Conservation (phyloP, 305 asterid genomes). For the Rubia peregrina region DNA sequence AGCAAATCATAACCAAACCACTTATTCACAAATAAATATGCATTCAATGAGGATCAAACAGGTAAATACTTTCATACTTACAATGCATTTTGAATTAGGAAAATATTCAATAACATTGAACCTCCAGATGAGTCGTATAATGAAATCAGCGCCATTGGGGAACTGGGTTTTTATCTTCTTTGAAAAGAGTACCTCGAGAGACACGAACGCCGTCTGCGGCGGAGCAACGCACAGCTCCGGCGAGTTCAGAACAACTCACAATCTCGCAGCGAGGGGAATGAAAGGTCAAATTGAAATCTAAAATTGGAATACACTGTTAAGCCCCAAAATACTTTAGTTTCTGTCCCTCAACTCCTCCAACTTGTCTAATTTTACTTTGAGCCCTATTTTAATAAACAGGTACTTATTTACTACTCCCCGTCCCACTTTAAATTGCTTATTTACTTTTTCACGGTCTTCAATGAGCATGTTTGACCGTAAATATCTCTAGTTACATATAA, state of each 20-base stretch:
- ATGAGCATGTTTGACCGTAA: too few species aligned
- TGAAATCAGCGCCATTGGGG: not conserved
- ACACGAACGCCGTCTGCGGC: not conserved
- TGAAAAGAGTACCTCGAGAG: not conserved
- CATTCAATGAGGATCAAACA: not conserved
- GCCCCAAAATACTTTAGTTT: not conserved
- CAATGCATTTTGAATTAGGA: not conserved
- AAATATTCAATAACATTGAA: not conserved
- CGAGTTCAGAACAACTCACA: not conserved
- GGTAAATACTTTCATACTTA: not conserved
- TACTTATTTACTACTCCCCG: too few species aligned
- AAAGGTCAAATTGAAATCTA: not conserved
- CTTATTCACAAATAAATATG: not conserved
- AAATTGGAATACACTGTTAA: not conserved
- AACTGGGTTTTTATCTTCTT: not conserved
- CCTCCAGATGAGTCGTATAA: not conserved
- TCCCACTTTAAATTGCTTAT: too few species aligned
- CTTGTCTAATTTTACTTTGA: too few species aligned
- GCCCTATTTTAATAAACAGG: too few species aligned
- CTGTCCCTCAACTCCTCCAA: not conserved
- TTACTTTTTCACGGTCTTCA: too few species aligned
- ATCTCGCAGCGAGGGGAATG: not conserved
- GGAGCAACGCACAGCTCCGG: slow-evolving; percentile 1
- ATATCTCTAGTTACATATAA: too few species aligned
- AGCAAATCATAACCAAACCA: not conserved